These are phyloP conservation scores for Ceratocystis diversiconidia DNA, from an alignment of 2,329 filamentous ascomycete genomes.

Conservation along the genomic window DNA sequence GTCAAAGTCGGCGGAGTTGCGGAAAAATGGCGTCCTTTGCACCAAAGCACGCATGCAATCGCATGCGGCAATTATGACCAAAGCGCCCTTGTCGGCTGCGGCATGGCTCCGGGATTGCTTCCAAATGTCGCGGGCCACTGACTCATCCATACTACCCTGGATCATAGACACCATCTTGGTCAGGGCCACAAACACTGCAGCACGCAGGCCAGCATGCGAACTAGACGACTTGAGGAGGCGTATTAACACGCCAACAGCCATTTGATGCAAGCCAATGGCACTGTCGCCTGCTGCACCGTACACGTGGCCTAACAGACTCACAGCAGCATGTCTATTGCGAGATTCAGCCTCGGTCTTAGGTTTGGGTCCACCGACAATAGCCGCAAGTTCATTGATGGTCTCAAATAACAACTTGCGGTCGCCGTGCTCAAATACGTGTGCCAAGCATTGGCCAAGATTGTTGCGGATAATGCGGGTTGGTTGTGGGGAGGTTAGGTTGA, in stretches of 20 bases:
- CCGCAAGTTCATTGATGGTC: conserved; percentile 76
- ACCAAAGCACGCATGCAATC: conserved; percentile 63
- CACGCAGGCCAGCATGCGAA: conserved; percentile 68
- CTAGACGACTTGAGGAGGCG: conserved; percentile 69
- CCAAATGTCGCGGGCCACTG: conserved; percentile 77
- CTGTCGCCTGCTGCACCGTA: conserved; percentile 91
- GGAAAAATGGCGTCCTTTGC: conserved; percentile 64
- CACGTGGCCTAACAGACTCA: conserved; percentile 73
- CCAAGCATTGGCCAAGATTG: conserved; percentile 73
- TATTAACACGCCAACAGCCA: conserved; percentile 57
- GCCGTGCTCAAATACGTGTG: conserved; percentile 67
- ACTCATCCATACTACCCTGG: conserved; percentile 65
- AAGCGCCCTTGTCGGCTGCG: conserved; percentile 63
- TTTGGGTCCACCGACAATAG: conserved; percentile 59
- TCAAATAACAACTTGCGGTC: conserved; percentile 89
- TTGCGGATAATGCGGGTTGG: conserved; percentile 82
- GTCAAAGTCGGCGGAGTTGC: conserved; percentile 81
- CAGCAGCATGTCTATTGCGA: conserved; percentile 72
- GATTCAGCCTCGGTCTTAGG: conserved; percentile 60
- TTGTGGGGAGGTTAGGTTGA: conserved; percentile 66
- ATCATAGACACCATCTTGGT: conserved; percentile 66
- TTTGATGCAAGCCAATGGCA: conserved; percentile 65
- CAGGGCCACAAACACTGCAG: conserved; percentile 60
- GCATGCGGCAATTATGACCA: conserved; percentile 68
- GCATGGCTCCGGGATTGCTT: conserved; percentile 73